These are phyloP conservation scores for Auriscalpium microsporum DNA, from an alignment of 768 basidiomycete genomes.

Conservation along the genomic window DNA sequence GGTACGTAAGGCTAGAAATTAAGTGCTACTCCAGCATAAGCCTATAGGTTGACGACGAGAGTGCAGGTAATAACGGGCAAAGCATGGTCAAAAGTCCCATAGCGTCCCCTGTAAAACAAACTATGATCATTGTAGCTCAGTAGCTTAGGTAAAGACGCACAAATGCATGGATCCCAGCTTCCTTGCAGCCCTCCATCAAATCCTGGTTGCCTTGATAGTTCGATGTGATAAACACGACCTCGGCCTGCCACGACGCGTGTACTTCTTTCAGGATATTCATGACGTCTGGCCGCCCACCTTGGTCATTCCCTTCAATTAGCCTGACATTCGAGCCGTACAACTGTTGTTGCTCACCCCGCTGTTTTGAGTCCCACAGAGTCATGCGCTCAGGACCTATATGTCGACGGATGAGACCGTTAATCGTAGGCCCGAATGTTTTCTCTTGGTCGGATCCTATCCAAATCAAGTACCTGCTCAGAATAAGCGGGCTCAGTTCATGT, in stretches of 20 bases:
- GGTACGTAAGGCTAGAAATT: no score
- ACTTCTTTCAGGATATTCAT: constrained; percentile 69
- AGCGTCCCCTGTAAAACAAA: constrained; percentile 37
- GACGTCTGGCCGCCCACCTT: constrained; percentile 64
- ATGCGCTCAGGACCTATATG: constrained; percentile 68
- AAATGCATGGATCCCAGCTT: constrained; percentile 50
- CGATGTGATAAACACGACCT: constrained; percentile 82
- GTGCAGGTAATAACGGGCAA: not conserved
- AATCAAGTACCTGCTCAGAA: constrained; percentile 53
- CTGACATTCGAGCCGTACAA: not conserved
- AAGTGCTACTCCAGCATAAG: no score
- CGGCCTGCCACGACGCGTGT: constrained; percentile 62
- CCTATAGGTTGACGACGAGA: no score
- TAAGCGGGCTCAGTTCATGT: not conserved
- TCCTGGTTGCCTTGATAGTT: constrained; percentile 73
- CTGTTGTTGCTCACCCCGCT: constrained; percentile 24
- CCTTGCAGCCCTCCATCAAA: constrained; percentile 72
- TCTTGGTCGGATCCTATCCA: constrained; percentile 85
- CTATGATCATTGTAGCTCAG: not conserved
- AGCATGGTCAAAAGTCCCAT: constrained; percentile 51
- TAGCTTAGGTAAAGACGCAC: constrained; percentile 7
- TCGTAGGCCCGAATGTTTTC: constrained; percentile 77
- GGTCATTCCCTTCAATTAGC: not conserved
- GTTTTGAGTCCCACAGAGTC: constrained; percentile 71
- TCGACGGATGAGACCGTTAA: constrained; percentile 61